Conservation (phyloP, 306 rosid species). For the Cucumis melo region DNA sequence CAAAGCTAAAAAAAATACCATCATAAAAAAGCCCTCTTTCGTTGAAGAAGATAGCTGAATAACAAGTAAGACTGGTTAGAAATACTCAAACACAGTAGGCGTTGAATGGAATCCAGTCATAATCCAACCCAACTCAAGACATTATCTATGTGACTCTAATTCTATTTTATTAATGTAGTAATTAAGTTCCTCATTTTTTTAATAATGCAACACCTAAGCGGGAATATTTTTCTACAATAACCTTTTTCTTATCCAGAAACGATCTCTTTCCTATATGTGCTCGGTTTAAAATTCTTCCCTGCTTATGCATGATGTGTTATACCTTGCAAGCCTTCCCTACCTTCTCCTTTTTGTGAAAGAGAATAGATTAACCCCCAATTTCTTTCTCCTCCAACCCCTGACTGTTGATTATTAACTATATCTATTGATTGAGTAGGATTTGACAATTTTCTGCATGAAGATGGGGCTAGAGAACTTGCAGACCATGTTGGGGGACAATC, state of each 20-base stretch:
- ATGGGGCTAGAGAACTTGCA: conserved; percentile 83
- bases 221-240: not conserved
- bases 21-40: not conserved
- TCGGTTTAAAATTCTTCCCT: not conserved
- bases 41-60: not conserved
- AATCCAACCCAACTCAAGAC: not conserved
- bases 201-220: too few relatives aligned
- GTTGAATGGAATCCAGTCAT: not conserved
- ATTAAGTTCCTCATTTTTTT: not conserved
- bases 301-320: not conserved
- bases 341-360: not conserved
- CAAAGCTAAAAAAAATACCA: too few relatives aligned
- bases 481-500: conserved; percentile 66
- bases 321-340: not conserved
- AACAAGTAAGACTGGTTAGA: too few relatives aligned
- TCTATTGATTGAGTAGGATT: not conserved
- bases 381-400: not conserved
- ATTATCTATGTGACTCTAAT: not conserved
- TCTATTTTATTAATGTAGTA: not conserved
- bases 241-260: not conserved
- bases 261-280: too few relatives aligned
- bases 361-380: not conserved
- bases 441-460: conserved; percentile 25
- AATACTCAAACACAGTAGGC: not conserved
- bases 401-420: not conserved